Base-by-base conservation (phyloP, 495 filamentous ascomycete genomes). In the Penicillium herquei region DNA sequence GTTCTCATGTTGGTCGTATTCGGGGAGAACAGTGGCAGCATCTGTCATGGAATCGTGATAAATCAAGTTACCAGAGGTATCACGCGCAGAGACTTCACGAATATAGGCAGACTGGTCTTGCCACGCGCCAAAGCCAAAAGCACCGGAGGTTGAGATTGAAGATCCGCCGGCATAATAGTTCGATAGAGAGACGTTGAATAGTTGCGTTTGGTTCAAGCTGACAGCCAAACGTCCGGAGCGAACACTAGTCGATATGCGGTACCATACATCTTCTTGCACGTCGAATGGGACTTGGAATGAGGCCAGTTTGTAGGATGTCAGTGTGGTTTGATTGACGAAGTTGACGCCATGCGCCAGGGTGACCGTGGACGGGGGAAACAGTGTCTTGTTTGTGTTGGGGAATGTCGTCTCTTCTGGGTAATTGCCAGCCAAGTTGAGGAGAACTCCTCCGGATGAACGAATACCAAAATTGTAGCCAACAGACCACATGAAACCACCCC, bases 111-210 rank as follows among this genome's bases (percentile, higher is more conserved):
- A 52, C 17, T 52, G 49, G n/a, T 52, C 49, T 41, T 52, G 49
- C 35, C 39, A 52, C 1, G 49, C 49, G 3, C 49, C 49, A 52
- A 52, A 52, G 12, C 49, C 49, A 40, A 52, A 52, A 4, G 49
- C n/a, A 13, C 49, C 49, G 2, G 34, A 10, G 18, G 14, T 52
- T 12, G 34, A 21, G 16, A 52, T 42, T 26, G 49, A 26, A 7
- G 17, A 4, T 6, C 49, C 49, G 13, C 49, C 49, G 32, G 11
- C 11, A 34, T 43, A 43, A 14, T 43, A 43, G 7, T 7, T 21
- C 1, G 10, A 12, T 14, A 43, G 41, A 3, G 41, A 35, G 33
- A 39, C 41, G 32, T 43, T 21, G 17, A 43, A 43, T 13, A 43
- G 8, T 7, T 43, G 13, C 1, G 8, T 43, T 9, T 14, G n/a